phyloP scores from a whole-genome alignment of 257 asterid genomes.

The Osmanthus fragrans region DNA sequence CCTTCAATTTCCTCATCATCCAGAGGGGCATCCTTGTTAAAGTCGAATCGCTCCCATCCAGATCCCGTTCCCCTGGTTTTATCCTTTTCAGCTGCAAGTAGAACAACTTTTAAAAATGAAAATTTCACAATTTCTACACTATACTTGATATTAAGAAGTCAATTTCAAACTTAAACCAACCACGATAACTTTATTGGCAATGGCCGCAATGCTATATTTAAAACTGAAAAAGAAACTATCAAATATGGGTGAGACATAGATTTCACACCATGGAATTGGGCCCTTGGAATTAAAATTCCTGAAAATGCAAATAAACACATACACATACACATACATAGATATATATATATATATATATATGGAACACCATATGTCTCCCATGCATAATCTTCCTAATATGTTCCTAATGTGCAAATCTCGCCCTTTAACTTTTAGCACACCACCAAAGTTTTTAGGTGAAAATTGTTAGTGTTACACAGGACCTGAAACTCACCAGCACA shows the following conservation, averaged over 20 bases:
- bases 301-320: too few species aligned
- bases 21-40: slow-evolving; percentile 87
- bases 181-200: background rate
- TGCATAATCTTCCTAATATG: background rate
- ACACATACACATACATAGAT: too few species aligned
- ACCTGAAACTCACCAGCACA: too few species aligned
- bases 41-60: slow-evolving; percentile 95
- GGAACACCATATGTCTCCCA: too few species aligned
- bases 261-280: background rate
- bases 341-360: too few species aligned
- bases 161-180: too few species aligned
- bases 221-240: too few species aligned
- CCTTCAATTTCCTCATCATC: slow-evolving; percentile 95
- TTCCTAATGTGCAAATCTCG: background rate
- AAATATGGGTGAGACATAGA: background rate
- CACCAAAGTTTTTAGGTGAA: too few species aligned
- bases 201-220: background rate
- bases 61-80: slow-evolving; percentile 72
- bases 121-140: background rate
- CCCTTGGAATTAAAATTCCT: background rate
- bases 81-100: slow-evolving; percentile 71
- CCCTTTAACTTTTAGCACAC: background rate
- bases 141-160: background rate
- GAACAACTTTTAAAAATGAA: slow-evolving; percentile 2
- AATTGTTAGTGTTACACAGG: too few species aligned